These are phyloP conservation scores for Ogataea zsoltii DNA, from an alignment of 805 yeast species.

Conservation along the genomic window DNA sequence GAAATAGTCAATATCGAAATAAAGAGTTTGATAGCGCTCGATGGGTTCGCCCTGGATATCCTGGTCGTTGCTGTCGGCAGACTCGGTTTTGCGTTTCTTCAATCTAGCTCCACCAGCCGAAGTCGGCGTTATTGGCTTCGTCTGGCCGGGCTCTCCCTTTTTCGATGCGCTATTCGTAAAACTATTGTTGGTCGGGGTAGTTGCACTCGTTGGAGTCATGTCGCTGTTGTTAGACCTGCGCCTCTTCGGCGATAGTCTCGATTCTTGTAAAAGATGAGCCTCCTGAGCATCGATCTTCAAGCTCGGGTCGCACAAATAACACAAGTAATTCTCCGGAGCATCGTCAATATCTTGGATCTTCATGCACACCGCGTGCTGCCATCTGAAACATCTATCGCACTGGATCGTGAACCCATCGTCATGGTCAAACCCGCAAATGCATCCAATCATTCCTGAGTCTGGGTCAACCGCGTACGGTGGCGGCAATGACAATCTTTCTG, in stretches of 20 bases:
- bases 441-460: slow-evolving; percentile 84
- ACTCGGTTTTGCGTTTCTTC: slow-evolving; percentile 36
- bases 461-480: slow-evolving; percentile 66
- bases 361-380: slow-evolving; percentile 96
- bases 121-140: slow-evolving; percentile 22
- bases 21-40: slow-evolving; percentile 54
- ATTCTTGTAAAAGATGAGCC: slow-evolving; percentile 37
- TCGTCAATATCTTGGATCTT: slow-evolving; percentile 68
- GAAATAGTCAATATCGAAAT: slow-evolving; percentile 45
- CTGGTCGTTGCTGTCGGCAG: slow-evolving; percentile 30
- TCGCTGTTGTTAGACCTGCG: slow-evolving; percentile 24
- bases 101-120: slow-evolving; percentile 41
- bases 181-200: neutral
- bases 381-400: slow-evolving; percentile 87
- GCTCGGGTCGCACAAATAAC: slow-evolving; percentile 67
- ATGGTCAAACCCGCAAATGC: slow-evolving; percentile 83
- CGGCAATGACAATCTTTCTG: slow-evolving; percentile 19
- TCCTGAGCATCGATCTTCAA: slow-evolving; percentile 43
- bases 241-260: slow-evolving; percentile 34
- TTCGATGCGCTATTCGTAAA: slow-evolving; percentile 4
- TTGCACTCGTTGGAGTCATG: slow-evolving; percentile 7
- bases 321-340: slow-evolving; percentile 80
- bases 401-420: slow-evolving; percentile 95
- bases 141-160: slow-evolving; percentile 11
- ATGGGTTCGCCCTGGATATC: slow-evolving; percentile 45